Conservation (phyloP, 257 asterid species). For the Gentiana macrophylla region DNA sequence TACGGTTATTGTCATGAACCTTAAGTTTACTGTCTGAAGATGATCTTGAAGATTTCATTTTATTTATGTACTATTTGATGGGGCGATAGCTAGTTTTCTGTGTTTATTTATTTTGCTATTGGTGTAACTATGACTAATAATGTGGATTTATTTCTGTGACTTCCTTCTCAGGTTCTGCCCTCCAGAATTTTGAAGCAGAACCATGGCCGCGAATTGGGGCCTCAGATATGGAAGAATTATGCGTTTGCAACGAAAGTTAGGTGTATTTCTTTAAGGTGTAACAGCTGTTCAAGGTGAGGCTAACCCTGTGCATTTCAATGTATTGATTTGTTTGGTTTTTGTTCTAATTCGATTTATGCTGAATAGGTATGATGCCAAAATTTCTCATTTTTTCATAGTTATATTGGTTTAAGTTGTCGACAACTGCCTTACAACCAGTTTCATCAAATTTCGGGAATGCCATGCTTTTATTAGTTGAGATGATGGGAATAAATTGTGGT, state of each 20-base stretch:
- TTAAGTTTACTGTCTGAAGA: background rate
- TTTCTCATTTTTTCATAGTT: too few species aligned
- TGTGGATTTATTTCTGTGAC: background rate
- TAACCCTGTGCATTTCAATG: background rate
- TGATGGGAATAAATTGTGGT: slow-evolving; percentile 12
- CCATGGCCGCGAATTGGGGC: background rate
- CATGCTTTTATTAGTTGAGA: background rate
- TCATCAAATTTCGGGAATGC: too few species aligned
- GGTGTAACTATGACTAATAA: background rate
- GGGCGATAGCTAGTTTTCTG: too few species aligned
- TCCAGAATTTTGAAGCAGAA: background rate
- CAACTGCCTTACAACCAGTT: too few species aligned
- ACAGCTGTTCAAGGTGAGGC: slow-evolving; percentile 9
- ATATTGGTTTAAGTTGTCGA: too few species aligned
- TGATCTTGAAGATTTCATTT: background rate
- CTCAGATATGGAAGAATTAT: background rate
- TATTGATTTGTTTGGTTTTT: background rate
- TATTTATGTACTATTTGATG: background rate
- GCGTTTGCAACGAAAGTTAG: background rate
- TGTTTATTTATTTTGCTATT: too few species aligned
- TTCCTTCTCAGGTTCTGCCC: slow-evolving; percentile 1
- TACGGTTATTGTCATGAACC: background rate
- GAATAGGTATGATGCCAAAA: too few species aligned
- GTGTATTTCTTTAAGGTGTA: slow-evolving; percentile 13
- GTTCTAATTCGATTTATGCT: too few species aligned